phyloP scores from a whole-genome alignment of 2,329 filamentous ascomycete species.

The Stachybotrys echinatus region DNA sequence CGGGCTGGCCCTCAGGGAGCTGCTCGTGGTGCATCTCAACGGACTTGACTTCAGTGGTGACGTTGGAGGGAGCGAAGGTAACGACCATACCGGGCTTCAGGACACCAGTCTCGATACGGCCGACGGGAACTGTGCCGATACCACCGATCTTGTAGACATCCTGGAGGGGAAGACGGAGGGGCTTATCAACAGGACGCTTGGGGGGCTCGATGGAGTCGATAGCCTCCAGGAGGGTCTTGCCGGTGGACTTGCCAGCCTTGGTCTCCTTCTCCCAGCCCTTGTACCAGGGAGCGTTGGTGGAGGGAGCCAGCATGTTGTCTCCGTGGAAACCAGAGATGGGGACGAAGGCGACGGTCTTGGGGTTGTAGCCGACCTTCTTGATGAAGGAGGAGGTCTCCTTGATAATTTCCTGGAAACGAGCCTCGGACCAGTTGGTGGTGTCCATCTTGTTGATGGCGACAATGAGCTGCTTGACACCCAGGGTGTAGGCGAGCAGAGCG shows the following conservation, averaged over 20 bases:
- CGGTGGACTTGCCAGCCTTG: conserved; percentile 78
- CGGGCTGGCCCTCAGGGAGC: conserved; percentile 88
- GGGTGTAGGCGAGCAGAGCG: conserved; percentile 99
- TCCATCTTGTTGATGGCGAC: conserved; percentile 99
- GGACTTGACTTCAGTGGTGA: conserved; percentile 99
- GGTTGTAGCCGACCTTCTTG: conserved; percentile 99
- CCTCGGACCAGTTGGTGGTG: conserved; percentile 97
- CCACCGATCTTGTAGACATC: conserved; percentile 99
- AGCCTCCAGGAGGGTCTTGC: conserved; percentile 98
- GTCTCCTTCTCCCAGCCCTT: conserved; percentile 99
- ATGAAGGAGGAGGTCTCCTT: conserved; percentile 99
- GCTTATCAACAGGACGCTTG: conserved; percentile 94
- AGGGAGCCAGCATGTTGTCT: conserved; percentile 96
- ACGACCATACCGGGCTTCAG: conserved; percentile 92
- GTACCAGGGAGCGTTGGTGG: conserved; percentile 98
- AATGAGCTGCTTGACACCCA: conserved; percentile 99
- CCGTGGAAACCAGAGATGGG: conserved; percentile 99
- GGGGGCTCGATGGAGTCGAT: conserved; percentile 95
- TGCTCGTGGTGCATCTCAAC: conserved; percentile 99
- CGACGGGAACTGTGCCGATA: conserved; percentile 99
- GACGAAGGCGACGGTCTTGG: conserved; percentile 96
- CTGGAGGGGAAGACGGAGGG: conserved; percentile 99
- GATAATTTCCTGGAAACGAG: conserved; percentile 97
- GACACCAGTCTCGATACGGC: conserved; percentile 99
- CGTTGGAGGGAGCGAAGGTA: conserved; percentile 96